Percentiles rank a stretch among this genome's conserved stretches.
Conservation (phyloP, 768 basidiomycete species). For the Psilocybe subaeruginosa region DNA sequence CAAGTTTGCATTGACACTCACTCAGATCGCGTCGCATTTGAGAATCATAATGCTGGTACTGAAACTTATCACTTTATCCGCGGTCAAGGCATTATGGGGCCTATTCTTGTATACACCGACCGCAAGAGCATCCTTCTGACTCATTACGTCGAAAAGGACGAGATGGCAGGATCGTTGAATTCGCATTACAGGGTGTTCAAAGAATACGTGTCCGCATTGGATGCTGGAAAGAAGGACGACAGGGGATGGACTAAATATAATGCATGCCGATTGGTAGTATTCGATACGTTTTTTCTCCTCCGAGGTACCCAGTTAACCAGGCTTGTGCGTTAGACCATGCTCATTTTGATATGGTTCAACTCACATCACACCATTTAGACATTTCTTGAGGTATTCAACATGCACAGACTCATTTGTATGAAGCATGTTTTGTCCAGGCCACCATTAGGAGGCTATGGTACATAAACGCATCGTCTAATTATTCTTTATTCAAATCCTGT, state of each 20-base stretch:
- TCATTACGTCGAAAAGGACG: conserved; percentile 9
- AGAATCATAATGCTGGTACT: conserved; percentile 12
- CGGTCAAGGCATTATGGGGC: conserved; percentile 9
- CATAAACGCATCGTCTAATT: too few species aligned
- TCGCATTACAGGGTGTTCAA: conserved; percentile 8
- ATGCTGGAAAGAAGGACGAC: conserved; percentile 12
- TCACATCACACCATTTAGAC: too few species aligned
- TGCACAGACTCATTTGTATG: too few species aligned
- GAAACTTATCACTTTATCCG: conserved; percentile 16
- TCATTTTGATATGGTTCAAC: too few species aligned
- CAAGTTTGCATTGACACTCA: conserved; percentile 11
- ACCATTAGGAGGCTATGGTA: too few species aligned
- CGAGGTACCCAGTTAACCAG: background rate
- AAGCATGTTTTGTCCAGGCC: too few species aligned
- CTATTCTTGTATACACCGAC: conserved; percentile 13
- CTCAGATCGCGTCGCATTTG: background rate
- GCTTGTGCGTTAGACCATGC: too few species aligned
- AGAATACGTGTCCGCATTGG: conserved; percentile 13
- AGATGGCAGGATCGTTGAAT: conserved; percentile 9
- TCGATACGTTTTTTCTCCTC: background rate
- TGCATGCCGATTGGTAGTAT: background rate
- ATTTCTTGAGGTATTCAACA: too few species aligned
- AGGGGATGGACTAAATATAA: conserved; percentile 15
- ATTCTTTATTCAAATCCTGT: too few species aligned
- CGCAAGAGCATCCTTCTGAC: conserved; percentile 3